A percentile compares a stretch with the other conserved stretches of the same genome.
phyloP scores from a whole-genome alignment of 2,329 filamentous ascomycete genomes.

The Ascochyta pisi region DNA sequence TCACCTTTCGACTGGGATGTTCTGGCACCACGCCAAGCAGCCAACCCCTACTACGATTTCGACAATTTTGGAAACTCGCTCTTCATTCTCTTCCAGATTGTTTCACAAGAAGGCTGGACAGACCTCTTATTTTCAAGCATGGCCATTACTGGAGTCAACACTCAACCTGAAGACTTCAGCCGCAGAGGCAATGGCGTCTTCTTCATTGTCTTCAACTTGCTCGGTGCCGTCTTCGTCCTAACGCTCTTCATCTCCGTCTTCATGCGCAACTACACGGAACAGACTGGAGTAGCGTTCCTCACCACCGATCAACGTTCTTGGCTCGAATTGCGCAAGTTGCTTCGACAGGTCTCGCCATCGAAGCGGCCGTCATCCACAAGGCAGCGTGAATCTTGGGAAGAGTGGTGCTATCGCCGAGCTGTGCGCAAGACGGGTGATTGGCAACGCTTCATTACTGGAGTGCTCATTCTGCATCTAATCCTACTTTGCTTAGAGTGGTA shows the following conservation, averaged over 20 bases:
- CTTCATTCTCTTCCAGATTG: constrained; percentile 98
- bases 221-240: constrained; percentile 94
- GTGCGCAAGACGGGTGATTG: constrained; percentile 93
- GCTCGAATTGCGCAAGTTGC: constrained; percentile 90
- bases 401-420: constrained; percentile 93
- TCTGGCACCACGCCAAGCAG: constrained; percentile 78
- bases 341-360: constrained; percentile 92
- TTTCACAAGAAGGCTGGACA: constrained; percentile 97
- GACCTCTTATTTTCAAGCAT: constrained; percentile 89
- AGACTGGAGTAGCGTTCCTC: constrained; percentile 94
- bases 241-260: constrained; percentile 99
- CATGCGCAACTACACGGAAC: constrained; percentile 99
- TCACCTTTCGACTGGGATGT: constrained; percentile 85
- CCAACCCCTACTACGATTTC: constrained; percentile 88
- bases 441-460: constrained; percentile 80
- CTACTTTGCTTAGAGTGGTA: constrained; percentile 88
- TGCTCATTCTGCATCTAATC: constrained; percentile 82
- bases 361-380: constrained; percentile 85
- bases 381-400: constrained; percentile 75
- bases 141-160: constrained; percentile 76
- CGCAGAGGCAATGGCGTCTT: constrained; percentile 89
- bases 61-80: constrained; percentile 93
- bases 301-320: constrained; percentile 96
- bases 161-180: constrained; percentile 73
- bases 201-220: constrained; percentile 94